A percentile compares a stretch with the other conserved stretches of the same genome.
These are phyloP conservation scores for Penicillium desertorum DNA, from an alignment of 495 filamentous ascomycete species.

Conservation along the genomic window DNA sequence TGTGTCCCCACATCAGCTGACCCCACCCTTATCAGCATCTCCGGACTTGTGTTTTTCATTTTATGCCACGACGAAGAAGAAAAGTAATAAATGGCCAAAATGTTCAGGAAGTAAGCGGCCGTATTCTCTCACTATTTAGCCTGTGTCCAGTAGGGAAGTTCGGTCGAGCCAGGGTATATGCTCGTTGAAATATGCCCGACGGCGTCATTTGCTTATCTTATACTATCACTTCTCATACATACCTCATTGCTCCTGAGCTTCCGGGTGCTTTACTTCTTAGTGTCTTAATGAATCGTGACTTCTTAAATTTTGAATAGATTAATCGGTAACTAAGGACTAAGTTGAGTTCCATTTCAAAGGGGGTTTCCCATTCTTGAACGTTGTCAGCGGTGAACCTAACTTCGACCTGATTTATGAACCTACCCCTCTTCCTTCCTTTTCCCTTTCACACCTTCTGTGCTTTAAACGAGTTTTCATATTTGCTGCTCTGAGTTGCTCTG, in stretches of 20 bases:
- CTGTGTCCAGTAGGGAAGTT: not conserved
- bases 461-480: not conserved
- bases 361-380: not conserved
- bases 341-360: not conserved
- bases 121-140: not conserved
- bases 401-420: conserved; percentile 29
- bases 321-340: not conserved
- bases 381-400: conserved; percentile 16
- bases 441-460: conserved; percentile 6
- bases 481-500: not conserved
- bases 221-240: conserved; percentile 11
- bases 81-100: not conserved
- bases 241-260: conserved; percentile 13
- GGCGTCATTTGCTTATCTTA: conserved; percentile 9
- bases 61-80: not conserved
- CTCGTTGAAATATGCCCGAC: not conserved
- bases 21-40: conserved; percentile 14
- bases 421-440: conserved; percentile 29
- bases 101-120: not conserved
- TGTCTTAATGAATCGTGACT: not conserved
- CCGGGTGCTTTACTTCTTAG: conserved; percentile 1
- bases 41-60: conserved; percentile 3
- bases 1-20: conserved; percentile 11
- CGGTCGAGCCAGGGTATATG: conserved; percentile 1
- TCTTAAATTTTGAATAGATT: not conserved